These are phyloP conservation scores for Aspergillus carlsbadensis DNA, from an alignment of 495 filamentous ascomycete genomes.

Conservation along the genomic window DNA sequence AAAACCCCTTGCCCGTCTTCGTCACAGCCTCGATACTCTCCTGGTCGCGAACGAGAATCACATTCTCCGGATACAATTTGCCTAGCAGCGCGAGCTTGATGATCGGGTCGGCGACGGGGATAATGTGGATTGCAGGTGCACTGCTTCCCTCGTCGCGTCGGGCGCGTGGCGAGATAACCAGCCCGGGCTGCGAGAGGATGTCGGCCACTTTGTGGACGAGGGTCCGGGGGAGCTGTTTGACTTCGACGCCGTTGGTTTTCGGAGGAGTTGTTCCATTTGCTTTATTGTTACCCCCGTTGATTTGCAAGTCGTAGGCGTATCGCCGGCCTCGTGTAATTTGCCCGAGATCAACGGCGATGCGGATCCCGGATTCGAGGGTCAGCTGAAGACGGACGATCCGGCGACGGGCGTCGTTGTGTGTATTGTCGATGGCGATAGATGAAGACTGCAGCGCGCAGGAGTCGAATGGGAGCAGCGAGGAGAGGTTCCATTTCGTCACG, in stretches of 20 bases:
- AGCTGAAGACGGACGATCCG: conserved; percentile 2
- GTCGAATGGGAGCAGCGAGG: conserved; percentile 1
- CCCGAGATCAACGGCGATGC: conserved; percentile 2
- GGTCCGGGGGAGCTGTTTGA: not conserved
- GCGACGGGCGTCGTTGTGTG: not conserved
- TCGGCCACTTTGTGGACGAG: conserved; percentile 3
- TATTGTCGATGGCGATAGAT: not conserved
- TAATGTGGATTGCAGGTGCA: conserved; percentile 2
- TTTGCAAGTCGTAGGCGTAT: conserved; percentile 5
- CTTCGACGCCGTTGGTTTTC: not conserved
- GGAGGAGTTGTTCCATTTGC: not conserved
- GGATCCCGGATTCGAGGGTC: conserved; percentile 4
- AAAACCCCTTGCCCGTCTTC: conserved; percentile 6
- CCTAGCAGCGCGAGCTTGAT: conserved; percentile 4
- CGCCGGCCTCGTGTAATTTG: conserved; percentile 1
- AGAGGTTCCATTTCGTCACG: conserved; percentile 5
- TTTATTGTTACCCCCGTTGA: not conserved
- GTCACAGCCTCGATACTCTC: conserved; percentile 1
- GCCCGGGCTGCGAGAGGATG: conserved; percentile 2
- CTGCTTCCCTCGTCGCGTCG: not conserved
- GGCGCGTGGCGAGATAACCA: not conserved
- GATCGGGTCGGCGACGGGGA: conserved; percentile 5
- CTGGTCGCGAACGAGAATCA: conserved; percentile 1
- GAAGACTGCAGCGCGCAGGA: conserved; percentile 4
- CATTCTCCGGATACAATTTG: conserved; percentile 5